These are phyloP conservation scores for Collybia sp. DNA, from an alignment of 768 basidiomycete genomes.

Conservation along the genomic window DNA sequence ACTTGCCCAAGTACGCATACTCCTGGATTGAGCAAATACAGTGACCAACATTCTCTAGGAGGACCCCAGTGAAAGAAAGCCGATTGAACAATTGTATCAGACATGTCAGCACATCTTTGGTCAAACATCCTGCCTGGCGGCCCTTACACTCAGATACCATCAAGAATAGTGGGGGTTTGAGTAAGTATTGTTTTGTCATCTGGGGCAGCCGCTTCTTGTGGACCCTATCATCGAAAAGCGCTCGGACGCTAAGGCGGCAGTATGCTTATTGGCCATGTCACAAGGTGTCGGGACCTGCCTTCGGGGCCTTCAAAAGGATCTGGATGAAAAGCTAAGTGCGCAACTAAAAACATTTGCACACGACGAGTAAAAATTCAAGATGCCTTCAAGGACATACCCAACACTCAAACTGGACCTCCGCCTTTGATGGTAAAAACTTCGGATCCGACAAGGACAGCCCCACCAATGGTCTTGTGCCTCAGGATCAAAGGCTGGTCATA, in stretches of 20 bases:
- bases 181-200: not conserved
- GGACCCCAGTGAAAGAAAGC: constrained; percentile 6
- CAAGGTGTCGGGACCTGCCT: constrained; percentile 56
- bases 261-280: constrained; percentile 60
- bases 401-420: no score
- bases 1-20: not conserved
- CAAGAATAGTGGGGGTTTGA: constrained; percentile 39
- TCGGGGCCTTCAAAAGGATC: constrained; percentile 28
- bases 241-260: constrained; percentile 66
- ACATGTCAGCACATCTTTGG: constrained; percentile 38
- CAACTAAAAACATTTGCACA: no score
- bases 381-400: no score
- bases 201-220: constrained; percentile 37
- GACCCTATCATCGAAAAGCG: constrained; percentile 60
- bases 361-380: no score
- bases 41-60: not conserved
- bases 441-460: no score
- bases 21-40: not conserved
- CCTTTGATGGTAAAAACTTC: no score
- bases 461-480: no score
- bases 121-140: constrained; percentile 41
- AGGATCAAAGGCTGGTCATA: no score
- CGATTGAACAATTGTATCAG: constrained; percentile 33
- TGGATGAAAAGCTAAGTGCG: no score
- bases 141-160: constrained; percentile 40